A percentile compares a stretch with the other conserved stretches of the same genome.
Evolutionary conservation across 1,284 basidiomycete species (phyloP).

Genomic region (Somion occarium): DNA sequence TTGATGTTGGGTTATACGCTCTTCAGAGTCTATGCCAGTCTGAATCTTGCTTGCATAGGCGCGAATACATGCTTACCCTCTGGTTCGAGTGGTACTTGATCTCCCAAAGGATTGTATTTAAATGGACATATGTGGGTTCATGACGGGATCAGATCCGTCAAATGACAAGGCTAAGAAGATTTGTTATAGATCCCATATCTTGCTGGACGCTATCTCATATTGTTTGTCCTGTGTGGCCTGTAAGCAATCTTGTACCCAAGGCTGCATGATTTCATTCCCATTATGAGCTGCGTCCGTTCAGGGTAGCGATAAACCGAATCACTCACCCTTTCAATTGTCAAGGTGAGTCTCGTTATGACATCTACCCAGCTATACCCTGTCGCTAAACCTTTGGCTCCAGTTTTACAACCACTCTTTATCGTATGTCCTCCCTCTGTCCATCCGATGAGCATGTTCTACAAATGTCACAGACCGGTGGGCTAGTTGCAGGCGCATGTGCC

Average conservation of each 20-base stretch:
- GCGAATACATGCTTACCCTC: slow-evolving; percentile 2
- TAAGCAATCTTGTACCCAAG: background rate
- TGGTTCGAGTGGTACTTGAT: slow-evolving; percentile 5
- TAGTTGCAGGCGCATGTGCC: slow-evolving; percentile 1
- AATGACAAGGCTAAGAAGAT: background rate
- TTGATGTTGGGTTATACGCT: background rate
- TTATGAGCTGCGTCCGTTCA: background rate
- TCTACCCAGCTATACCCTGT: background rate
- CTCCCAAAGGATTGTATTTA: slow-evolving; percentile 4
- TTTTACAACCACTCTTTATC: background rate
- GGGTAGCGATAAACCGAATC: background rate
- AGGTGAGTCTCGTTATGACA: slow-evolving; percentile 1
- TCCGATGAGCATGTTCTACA: background rate
- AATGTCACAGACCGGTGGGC: background rate
- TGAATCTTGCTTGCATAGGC: background rate
- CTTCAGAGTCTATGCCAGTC: too few relatives aligned
- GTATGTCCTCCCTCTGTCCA: background rate
- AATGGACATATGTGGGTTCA: slow-evolving; percentile 4
- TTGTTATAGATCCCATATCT: slow-evolving; percentile 1
- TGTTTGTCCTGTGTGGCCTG: background rate
- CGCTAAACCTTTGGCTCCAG: background rate
- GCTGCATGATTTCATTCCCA: background rate
- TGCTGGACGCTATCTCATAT: slow-evolving; percentile 3
- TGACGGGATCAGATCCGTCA: background rate
- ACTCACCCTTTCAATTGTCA: slow-evolving; percentile 1